These are phyloP conservation scores for Lentinus brumalis DNA, from an alignment of 768 basidiomycete genomes.

Conservation along the genomic window DNA sequence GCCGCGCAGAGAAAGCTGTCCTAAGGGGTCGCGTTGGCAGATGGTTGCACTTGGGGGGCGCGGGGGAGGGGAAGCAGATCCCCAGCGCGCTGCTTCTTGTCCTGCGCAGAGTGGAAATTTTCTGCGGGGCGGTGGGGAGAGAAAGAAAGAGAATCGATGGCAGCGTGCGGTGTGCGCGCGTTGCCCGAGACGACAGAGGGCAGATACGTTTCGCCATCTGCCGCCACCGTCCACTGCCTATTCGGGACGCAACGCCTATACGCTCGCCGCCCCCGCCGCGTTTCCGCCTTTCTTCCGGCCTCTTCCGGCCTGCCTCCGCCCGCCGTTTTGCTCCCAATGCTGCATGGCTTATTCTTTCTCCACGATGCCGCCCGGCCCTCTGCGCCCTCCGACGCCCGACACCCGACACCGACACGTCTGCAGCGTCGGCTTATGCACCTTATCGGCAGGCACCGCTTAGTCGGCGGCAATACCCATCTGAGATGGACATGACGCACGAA, in stretches of 20 bases:
- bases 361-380: no score
- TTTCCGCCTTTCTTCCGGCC: no score
- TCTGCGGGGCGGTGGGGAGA: not conserved
- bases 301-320: no score
- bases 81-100: not conserved
- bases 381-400: no score
- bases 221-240: constrained; percentile 5
- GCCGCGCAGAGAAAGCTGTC: constrained; percentile 3
- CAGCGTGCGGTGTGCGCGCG: not conserved
- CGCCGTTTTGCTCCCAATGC: no score
- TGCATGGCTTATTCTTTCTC: no score
- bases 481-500: constrained; percentile 19
- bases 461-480: constrained; percentile 11
- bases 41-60: constrained; percentile 2
- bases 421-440: not conserved
- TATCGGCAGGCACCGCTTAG: not conserved
- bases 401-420: no score
- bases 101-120: not conserved
- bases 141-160: not conserved
- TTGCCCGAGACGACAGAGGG: constrained; percentile 1
- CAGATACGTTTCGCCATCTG: constrained; percentile 20
- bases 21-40: not conserved
- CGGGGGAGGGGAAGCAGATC: not conserved
- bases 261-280: no score
- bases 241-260: no score